Evolutionary conservation across 257 asterid genomes (phyloP).

Genomic region (Ophiorrhiza pumila): DNA sequence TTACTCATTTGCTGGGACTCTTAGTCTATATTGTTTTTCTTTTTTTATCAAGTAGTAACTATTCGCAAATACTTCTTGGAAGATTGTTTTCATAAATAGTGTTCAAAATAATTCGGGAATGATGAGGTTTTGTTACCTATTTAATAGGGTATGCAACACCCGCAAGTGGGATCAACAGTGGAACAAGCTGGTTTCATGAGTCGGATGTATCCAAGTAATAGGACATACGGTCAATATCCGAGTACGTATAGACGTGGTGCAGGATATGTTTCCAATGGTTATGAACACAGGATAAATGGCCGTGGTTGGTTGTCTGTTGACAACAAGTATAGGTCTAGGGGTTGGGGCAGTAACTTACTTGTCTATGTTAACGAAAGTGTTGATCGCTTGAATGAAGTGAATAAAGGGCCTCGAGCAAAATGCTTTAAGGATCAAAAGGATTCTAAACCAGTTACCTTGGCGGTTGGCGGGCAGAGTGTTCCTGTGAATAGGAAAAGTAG

Average conservation of each 20-base stretch:
- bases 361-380: constrained; percentile 21
- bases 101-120: background rate
- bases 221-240: constrained; percentile 34
- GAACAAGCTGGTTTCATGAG: constrained; percentile 28
- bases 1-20: background rate
- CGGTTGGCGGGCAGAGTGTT: constrained; percentile 31
- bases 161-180: constrained; percentile 25
- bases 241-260: constrained; percentile 23
- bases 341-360: constrained; percentile 24
- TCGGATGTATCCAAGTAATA: constrained; percentile 29
- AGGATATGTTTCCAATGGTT: constrained; percentile 24
- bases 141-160: constrained; percentile 38
- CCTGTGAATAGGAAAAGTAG: constrained; percentile 21
- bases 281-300: constrained; percentile 24
- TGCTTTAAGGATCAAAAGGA: constrained; percentile 34
- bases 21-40: background rate
- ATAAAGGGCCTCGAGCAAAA: constrained; percentile 41
- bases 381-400: constrained; percentile 42
- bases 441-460: constrained; percentile 27
- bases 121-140: background rate
- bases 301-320: constrained; percentile 35
- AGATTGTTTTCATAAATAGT: background rate
- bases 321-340: constrained; percentile 32
- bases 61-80: background rate
- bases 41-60: too few species aligned